Base-by-base conservation (phyloP, 2,329 filamentous ascomycete species). In the Fusarium hostae region DNA sequence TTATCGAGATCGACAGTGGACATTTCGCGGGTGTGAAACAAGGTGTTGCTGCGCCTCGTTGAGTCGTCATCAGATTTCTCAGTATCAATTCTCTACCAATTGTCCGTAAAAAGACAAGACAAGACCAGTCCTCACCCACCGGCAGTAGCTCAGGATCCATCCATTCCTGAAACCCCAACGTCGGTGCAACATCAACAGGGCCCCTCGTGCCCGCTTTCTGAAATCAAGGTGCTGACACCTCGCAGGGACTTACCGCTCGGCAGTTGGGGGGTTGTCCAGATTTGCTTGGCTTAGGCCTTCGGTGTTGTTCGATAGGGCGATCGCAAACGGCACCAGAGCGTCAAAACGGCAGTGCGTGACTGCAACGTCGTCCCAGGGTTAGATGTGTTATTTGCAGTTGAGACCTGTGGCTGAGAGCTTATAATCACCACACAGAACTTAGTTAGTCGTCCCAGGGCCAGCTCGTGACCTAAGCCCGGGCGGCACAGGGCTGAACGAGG, bases 151-250 rank as follows among this genome's bases (percentile, higher is more conserved):
- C 59, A 61, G 35, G 55, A 50, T 20, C 30, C 12, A 41, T 41
- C 16, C 44, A 57, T 63, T 66, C 51, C 66, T 76, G 74, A 75
- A 76, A 70, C 72, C 55, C 44, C 51, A 20, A 63, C 26, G 59
- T 73, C 61, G 62, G 70, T 66, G 50, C 61, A 40, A 66, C 63
- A 66, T 37, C 22, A 51, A 15, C 48, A 26, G 22, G 32, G 32
- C 32, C 22, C 41, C 34, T 40, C 18, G 54, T 50, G 54, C 30
- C 41, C 22, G 41, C 32, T 50, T 57, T 44, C 37, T 37, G 30
- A 66, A 73, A 68, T 67, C 74, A 76, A 74, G 63, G 70, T 74
- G 66, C 72, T 76, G 61, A 74, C 70, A 66, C 63, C 52, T 50
- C 58, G 57, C 69, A 73, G 54, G 57, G 65, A 68, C 54, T 64